Evolutionary conservation across 306 rosid species (phyloP).

Genomic region (Dalbergia cultrata): DNA sequence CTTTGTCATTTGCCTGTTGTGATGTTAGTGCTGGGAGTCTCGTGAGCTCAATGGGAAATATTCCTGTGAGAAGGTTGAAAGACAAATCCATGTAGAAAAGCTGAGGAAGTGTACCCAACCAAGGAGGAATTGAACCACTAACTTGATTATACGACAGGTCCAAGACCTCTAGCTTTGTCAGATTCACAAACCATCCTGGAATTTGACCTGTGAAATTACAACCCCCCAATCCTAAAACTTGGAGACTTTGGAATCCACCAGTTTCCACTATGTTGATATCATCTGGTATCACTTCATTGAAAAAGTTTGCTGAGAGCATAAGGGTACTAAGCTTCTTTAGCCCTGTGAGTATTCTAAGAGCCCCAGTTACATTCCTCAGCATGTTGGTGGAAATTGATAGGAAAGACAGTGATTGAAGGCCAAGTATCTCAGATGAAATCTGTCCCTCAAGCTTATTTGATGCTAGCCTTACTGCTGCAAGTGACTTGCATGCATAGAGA

Average conservation of each 20-base stretch:
- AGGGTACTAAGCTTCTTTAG: slow-evolving; percentile 78
- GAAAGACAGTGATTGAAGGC: slow-evolving; percentile 71
- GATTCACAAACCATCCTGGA: slow-evolving; percentile 78
- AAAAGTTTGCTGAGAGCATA: slow-evolving; percentile 64
- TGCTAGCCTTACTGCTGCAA: slow-evolving; percentile 80
- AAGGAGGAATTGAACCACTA: slow-evolving; percentile 74
- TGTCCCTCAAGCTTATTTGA: slow-evolving; percentile 71
- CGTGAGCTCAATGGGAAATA: slow-evolving; percentile 70
- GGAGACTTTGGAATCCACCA: slow-evolving; percentile 72
- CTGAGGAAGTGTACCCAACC: slow-evolving; percentile 72
- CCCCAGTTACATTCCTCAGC: slow-evolving; percentile 68
- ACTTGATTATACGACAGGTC: slow-evolving; percentile 76
- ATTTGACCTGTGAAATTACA: slow-evolving; percentile 72
- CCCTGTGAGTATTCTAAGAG: slow-evolving; percentile 67
- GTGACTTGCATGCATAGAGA: slow-evolving; percentile 82
- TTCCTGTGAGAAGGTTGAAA: slow-evolving; percentile 63
- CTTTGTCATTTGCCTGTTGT: slow-evolving; percentile 54
- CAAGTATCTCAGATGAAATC: slow-evolving; percentile 65
- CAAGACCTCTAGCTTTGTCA: slow-evolving; percentile 71
- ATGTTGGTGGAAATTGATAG: slow-evolving; percentile 76
- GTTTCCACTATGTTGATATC: slow-evolving; percentile 59
- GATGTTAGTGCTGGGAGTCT: slow-evolving; percentile 64
- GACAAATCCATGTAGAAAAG: slow-evolving; percentile 91
- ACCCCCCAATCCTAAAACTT: slow-evolving; percentile 81
- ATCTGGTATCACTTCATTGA: slow-evolving; percentile 63